Percentiles rank a stretch among this genome's conserved stretches.
These are phyloP conservation scores for Tetrapisispora taiwanensis DNA, from an alignment of 805 yeast genomes.

Conservation along the genomic window DNA sequence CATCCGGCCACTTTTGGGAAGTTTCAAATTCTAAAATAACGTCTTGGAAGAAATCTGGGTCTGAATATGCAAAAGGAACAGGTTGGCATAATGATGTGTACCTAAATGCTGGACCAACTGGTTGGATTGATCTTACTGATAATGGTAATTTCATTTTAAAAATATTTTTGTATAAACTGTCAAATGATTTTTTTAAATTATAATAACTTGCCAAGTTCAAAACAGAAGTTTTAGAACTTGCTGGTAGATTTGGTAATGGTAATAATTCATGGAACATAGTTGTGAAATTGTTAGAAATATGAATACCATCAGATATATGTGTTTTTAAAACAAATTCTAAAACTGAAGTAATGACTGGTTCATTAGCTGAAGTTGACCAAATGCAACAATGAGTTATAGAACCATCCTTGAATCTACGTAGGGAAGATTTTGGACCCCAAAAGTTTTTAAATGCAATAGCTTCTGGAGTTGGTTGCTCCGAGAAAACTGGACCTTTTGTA, in stretches of 20 bases:
- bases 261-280: conserved; percentile 39
- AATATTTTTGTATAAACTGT: conserved; percentile 44
- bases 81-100: conserved; percentile 71
- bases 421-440: conserved; percentile 82
- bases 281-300: conserved; percentile 28
- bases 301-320: conserved; percentile 43
- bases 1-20: conserved; percentile 94
- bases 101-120: conserved; percentile 67
- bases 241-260: conserved; percentile 53
- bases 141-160: conserved; percentile 55
- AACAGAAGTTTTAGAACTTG: conserved; percentile 45
- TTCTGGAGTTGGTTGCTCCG: conserved; percentile 41
- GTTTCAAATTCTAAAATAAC: conserved; percentile 79
- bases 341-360: conserved; percentile 58
- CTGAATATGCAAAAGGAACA: conserved; percentile 65
- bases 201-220: conserved; percentile 35
- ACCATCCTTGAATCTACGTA: conserved; percentile 91
- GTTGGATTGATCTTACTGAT: conserved; percentile 56
- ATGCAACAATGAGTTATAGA: conserved; percentile 82
- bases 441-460: conserved; percentile 64
- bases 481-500: conserved; percentile 74
- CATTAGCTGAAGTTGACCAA: conserved; percentile 53
- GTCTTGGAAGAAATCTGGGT: conserved; percentile 72
- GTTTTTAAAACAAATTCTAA: conserved; percentile 50
- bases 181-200: conserved; percentile 42